These are phyloP conservation scores for Phytophthora tubulina DNA, from an alignment of 352 stramenopile genomes.

Conservation along the genomic window DNA sequence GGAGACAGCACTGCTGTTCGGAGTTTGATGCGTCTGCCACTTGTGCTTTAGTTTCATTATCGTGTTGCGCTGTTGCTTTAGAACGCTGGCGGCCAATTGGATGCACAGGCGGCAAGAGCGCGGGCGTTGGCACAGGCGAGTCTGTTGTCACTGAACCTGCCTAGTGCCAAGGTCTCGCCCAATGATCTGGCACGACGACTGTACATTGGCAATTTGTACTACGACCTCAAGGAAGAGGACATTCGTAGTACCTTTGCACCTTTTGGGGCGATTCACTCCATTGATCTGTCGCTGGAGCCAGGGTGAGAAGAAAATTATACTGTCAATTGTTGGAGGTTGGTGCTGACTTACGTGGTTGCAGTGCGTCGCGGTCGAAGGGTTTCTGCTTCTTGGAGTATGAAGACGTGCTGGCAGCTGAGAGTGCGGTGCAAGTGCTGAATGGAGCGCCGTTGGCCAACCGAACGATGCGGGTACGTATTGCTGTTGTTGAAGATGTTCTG, in stretches of 20 bases:
- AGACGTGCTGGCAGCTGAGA: slow-evolving; percentile 82
- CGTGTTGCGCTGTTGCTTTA: slow-evolving; percentile 54
- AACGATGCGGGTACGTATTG: slow-evolving; percentile 58
- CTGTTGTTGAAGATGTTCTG: not conserved
- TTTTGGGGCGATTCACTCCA: slow-evolving; percentile 76
- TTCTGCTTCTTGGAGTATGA: slow-evolving; percentile 89
- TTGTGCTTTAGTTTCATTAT: slow-evolving; percentile 54
- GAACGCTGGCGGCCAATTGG: slow-evolving; percentile 46
- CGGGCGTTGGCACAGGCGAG: slow-evolving; percentile 74
- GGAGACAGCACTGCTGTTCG: slow-evolving; percentile 16
- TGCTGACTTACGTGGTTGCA: slow-evolving; percentile 32
- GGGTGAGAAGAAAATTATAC: slow-evolving; percentile 44
- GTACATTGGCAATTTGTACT: slow-evolving; percentile 87
- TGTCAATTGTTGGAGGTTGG: not conserved
- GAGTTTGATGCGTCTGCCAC: slow-evolving; percentile 37
- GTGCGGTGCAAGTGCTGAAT: slow-evolving; percentile 82
- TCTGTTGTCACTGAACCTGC: slow-evolving; percentile 69
- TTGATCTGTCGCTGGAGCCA: slow-evolving; percentile 82
- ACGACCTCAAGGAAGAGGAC: slow-evolving; percentile 85
- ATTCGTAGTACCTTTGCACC: slow-evolving; percentile 72
- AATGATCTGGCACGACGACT: slow-evolving; percentile 75
- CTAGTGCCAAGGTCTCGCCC: slow-evolving; percentile 55
- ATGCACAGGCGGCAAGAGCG: slow-evolving; percentile 68
- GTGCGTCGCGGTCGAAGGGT: slow-evolving; percentile 73
- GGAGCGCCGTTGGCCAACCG: slow-evolving; percentile 68